These are phyloP conservation scores for Exophiala dermatitidis DNA, from an alignment of 2,329 filamentous ascomycete species.

Conservation along the genomic window DNA sequence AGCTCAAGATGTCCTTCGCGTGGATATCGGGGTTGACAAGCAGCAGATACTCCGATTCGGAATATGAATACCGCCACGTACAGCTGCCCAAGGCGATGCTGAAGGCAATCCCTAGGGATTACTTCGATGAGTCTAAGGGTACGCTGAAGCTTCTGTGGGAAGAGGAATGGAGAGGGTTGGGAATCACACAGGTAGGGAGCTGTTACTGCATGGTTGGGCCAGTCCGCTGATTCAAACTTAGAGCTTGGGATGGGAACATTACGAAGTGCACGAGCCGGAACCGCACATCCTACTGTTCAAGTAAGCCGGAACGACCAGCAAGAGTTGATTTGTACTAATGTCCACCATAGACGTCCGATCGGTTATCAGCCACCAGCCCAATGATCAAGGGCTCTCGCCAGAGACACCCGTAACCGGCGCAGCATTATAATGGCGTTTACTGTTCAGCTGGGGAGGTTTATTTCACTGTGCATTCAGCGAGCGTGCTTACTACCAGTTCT, in stretches of 20 bases:
- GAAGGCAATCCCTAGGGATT: constrained; percentile 90
- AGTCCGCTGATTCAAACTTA: constrained; percentile 36
- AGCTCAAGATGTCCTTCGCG: background rate
- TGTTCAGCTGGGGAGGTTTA: constrained; percentile 12
- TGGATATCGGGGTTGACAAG: constrained; percentile 3
- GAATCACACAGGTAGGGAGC: constrained; percentile 79
- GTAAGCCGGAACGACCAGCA: constrained; percentile 48
- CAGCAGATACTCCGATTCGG: constrained; percentile 77
- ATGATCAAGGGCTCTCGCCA: constrained; percentile 27
- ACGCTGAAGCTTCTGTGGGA: constrained; percentile 96
- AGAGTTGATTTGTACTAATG: constrained; percentile 16
- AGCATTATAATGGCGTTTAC: constrained; percentile 26
- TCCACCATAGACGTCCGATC: constrained; percentile 60
- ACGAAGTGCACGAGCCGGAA: constrained; percentile 97
- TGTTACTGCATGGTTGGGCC: background rate
- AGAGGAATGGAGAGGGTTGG: constrained; percentile 93
- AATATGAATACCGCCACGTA: constrained; percentile 96
- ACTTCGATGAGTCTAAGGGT: constrained; percentile 80
- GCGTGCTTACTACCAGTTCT: constrained; percentile 21
- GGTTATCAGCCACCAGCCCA: constrained; percentile 66
- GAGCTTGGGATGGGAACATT: constrained; percentile 99
- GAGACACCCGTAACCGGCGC: constrained; percentile 14
- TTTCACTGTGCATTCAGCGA: constrained; percentile 22
- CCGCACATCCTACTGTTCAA: constrained; percentile 98
- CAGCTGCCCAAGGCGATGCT: constrained; percentile 98